Evolutionary conservation across 2,329 filamentous ascomycete genomes (phyloP), one percentile per base, ranked within the genome.

Genomic region (Epichloe typhina): DNA sequence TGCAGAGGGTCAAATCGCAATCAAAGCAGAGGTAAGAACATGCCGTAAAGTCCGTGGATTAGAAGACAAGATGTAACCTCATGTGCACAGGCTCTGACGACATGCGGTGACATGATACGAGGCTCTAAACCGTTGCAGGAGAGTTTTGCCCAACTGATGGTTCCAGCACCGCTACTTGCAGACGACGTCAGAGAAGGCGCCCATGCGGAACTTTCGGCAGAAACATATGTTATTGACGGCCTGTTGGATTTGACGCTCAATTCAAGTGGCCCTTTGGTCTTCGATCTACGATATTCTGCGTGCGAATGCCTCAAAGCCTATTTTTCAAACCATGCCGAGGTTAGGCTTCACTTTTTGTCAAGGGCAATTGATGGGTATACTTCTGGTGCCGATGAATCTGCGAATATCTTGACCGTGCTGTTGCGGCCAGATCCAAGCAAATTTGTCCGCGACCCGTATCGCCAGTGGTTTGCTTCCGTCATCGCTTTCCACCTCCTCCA

Each of bases 231-330:
- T 33, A 95, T 98, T 60, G 91, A 97, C 65, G 93, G 88, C 1
- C 73, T 98, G 17, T 73, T 98, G 46, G 88, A 96, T 58, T 71
- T 96, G 42, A 83, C 85, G 0, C 72, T 98, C 8, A 82, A 82
- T 51, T 72, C 84, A 21, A 76, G 83, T 33, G 72, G 82, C 0
- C 69, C 79, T 19, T 76, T 82, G 49, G 74, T 86, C 37, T 86
- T 95, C 57, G 84, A 95, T 65, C 74, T 91, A 38, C 83, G 93
- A 23, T 79, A 89, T 61, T 86, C 91, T 19, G 89, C 88, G 21
- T 93, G 86, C 63, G 84, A 91, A 59, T 95, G 91, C 61, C 80
- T 98, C 54, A 90, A 95, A 65, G 88, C 93, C 2, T 98, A 98
- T 66, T 88, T 96, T 59, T 82, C 79, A 59, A 82, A 84, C 44